Percentiles rank a stretch among this genome's conserved stretches.
phyloP scores from a whole-genome alignment of 83 land plant genomes.

The Isoetes engelmannii region DNA sequence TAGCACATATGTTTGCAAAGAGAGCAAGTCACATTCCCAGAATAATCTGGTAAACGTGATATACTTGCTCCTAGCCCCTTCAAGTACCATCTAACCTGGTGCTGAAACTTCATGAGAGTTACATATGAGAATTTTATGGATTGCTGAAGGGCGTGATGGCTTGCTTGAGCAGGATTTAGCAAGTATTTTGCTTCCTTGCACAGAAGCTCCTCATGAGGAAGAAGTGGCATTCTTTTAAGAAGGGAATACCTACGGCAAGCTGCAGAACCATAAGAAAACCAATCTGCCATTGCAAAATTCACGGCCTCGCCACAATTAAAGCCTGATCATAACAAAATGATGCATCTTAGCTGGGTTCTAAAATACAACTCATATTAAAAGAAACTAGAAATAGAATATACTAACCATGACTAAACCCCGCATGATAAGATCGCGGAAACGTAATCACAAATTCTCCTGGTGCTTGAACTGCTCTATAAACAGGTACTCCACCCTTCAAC shows the following conservation, averaged over 20 bases:
- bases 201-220: constrained; percentile 84
- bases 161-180: not conserved
- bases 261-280: constrained; percentile 75
- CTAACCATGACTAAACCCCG: constrained; percentile 15
- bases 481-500: constrained; percentile 8
- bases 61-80: constrained; percentile 39
- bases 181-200: constrained; percentile 60
- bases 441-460: constrained; percentile 15
- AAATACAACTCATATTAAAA: not conserved
- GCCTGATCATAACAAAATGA: constrained; percentile 34
- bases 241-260: constrained; percentile 68
- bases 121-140: constrained; percentile 56
- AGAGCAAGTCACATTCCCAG: constrained; percentile 41
- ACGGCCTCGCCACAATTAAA: constrained; percentile 96
- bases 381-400: not conserved
- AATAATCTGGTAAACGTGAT: constrained; percentile 22
- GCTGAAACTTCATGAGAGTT: constrained; percentile 53
- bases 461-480: constrained; percentile 15
- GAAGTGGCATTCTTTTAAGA: constrained; percentile 61
- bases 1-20: constrained; percentile 77
- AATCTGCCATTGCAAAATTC: constrained; percentile 77
- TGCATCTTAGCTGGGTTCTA: not conserved
- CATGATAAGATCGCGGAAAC: constrained; percentile 10
- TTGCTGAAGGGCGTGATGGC: constrained; percentile 21
- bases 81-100: constrained; percentile 50